phyloP scores from a whole-genome alignment of 148 eudicot species.

The Cornus suecica region DNA sequence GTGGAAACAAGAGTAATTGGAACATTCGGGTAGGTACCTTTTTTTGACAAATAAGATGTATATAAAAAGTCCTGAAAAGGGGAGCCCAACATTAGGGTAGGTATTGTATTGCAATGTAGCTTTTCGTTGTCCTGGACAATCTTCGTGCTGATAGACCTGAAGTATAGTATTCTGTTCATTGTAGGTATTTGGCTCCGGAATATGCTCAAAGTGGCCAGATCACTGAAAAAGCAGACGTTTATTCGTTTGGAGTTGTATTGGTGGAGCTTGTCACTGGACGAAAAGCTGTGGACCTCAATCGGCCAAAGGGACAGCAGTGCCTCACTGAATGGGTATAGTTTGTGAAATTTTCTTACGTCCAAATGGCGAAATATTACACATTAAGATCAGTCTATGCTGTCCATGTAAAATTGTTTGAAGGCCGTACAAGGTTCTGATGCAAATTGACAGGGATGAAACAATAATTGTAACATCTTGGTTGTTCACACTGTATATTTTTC shows the following conservation, averaged over 20 bases:
- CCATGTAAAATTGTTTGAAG: background rate
- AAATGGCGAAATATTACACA: background rate
- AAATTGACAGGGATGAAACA: background rate
- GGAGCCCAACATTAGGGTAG: too few relatives aligned
- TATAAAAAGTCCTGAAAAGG: too few relatives aligned
- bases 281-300: slow-evolving; percentile 38
- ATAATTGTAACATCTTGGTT: background rate
- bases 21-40: slow-evolving; percentile 42
- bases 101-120: slow-evolving; percentile 6
- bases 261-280: slow-evolving; percentile 41
- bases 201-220: slow-evolving; percentile 40
- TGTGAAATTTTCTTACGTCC: background rate
- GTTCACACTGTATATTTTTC: background rate
- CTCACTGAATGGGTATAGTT: slow-evolving; percentile 38
- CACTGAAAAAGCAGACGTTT: slow-evolving; percentile 40
- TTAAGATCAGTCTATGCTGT: background rate
- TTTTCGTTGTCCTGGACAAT: background rate
- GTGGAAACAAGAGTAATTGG: slow-evolving; percentile 41
- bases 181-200: slow-evolving; percentile 40
- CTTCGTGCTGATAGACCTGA: background rate
- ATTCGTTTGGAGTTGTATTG: slow-evolving; percentile 37
- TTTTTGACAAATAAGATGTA: too few relatives aligned
- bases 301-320: slow-evolving; percentile 40
- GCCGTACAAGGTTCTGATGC: background rate
- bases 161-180: slow-evolving; percentile 2